phyloP scores from a whole-genome alignment of 257 asterid species.

The Oldenlandia corymbosa region DNA sequence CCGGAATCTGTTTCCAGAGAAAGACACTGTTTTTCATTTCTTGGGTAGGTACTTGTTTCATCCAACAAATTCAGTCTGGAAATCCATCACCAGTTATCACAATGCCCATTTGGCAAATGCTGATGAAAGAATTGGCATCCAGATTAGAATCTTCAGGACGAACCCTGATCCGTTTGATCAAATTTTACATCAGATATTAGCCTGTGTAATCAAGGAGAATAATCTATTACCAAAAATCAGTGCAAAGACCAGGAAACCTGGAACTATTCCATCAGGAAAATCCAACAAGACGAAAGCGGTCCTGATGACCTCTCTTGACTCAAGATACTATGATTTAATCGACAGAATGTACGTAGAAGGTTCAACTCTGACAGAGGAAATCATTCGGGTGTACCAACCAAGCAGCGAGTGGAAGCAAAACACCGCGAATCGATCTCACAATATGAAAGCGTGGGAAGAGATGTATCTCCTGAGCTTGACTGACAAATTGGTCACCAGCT shows the following conservation, averaged over 20 bases:
- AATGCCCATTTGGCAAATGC: slow-evolving; percentile 21
- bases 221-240: slow-evolving; percentile 14
- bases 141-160: neutral
- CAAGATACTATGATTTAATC: slow-evolving; percentile 47
- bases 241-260: slow-evolving; percentile 15
- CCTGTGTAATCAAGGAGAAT: slow-evolving; percentile 13
- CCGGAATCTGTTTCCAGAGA: slow-evolving; percentile 57
- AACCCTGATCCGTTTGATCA: neutral
- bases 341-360: slow-evolving; percentile 53
- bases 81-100: slow-evolving; percentile 55
- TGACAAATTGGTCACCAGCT: slow-evolving; percentile 66
- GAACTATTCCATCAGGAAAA: slow-evolving; percentile 12
- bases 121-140: neutral
- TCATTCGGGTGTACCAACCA: slow-evolving; percentile 54
- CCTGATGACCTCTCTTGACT: slow-evolving; percentile 45
- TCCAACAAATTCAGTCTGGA: slow-evolving; percentile 73
- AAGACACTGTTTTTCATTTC: slow-evolving; percentile 63
- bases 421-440: slow-evolving; percentile 42
- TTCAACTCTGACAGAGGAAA: slow-evolving; percentile 57
- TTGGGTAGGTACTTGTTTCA: slow-evolving; percentile 69
- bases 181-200: neutral
- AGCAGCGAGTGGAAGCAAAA: slow-evolving; percentile 56
- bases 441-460: slow-evolving; percentile 71
- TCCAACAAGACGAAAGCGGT: slow-evolving; percentile 36
- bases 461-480: slow-evolving; percentile 65